Evolutionary conservation across 2,329 filamentous ascomycete species (phyloP).

Genomic region (Akanthomyces uredinophilus): DNA sequence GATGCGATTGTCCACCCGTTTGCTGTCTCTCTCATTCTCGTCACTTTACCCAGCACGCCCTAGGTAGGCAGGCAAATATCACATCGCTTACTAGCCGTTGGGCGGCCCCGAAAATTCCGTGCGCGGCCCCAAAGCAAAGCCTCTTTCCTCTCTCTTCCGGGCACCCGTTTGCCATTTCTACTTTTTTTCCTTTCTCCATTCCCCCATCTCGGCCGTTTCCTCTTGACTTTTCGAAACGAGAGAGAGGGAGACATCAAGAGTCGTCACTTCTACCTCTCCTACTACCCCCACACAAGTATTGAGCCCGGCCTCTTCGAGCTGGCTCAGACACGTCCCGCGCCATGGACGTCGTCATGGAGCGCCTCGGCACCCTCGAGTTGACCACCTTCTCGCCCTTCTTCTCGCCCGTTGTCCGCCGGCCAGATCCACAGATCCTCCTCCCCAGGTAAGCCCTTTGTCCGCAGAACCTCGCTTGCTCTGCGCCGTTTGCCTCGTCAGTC

Average conservation of each 20-base stretch:
- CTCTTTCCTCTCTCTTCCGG: background rate
- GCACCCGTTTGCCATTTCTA: background rate
- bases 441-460: slow-evolving; percentile 2
- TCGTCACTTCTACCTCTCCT: no score
- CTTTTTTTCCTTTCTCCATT: background rate
- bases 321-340: slow-evolving; percentile 13
- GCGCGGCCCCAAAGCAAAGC: no score
- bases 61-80: no score
- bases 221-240: no score
- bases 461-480: background rate
- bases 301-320: background rate
- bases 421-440: slow-evolving; percentile 17
- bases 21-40: no score
- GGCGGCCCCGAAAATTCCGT: no score
- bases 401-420: slow-evolving; percentile 12
- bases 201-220: no score
- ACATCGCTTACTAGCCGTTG: no score
- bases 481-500: background rate
- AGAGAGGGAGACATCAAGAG: no score
- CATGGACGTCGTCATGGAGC: slow-evolving; percentile 30
- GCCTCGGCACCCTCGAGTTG: slow-evolving; percentile 27
- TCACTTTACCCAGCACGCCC: no score
- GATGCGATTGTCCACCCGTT: background rate
- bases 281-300: background rate
- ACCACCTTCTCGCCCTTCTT: slow-evolving; percentile 23